Evolutionary conservation across 1,284 basidiomycete genomes (phyloP).

Genomic region (Phellopilus nigrolimitatus): DNA sequence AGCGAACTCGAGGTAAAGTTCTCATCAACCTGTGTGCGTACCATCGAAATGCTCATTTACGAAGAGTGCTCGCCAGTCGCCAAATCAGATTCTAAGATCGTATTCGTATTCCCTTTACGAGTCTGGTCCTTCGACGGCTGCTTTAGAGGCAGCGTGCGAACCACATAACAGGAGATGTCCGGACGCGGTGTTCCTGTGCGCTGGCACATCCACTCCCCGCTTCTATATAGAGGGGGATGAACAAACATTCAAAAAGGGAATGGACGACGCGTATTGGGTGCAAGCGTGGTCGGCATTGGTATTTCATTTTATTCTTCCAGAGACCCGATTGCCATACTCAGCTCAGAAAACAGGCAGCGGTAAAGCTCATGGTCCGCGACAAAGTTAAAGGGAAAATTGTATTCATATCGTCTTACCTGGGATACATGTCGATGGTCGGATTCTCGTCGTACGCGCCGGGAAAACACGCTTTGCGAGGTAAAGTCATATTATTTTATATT

Average conservation of each 20-base stretch:
- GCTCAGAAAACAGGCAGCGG: constrained; percentile 47
- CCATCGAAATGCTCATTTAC: constrained; percentile 29
- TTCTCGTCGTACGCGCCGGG: constrained; percentile 85
- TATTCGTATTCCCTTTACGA: constrained; percentile 52
- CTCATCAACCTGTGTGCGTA: constrained; percentile 29
- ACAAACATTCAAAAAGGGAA: constrained; percentile 52
- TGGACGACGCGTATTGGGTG: constrained; percentile 64
- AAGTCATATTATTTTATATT: too few relatives aligned
- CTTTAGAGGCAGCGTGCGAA: constrained; percentile 36
- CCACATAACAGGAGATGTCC: constrained; percentile 39
- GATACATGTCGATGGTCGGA: constrained; percentile 78
- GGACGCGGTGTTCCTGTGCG: constrained; percentile 75
- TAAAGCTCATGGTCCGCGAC: constrained; percentile 64
- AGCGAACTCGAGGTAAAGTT: constrained; percentile 54
- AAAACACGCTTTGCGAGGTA: constrained; percentile 90
- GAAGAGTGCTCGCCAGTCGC: constrained; percentile 48
- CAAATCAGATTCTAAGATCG: constrained; percentile 43
- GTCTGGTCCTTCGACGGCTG: constrained; percentile 54
- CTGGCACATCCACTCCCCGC: constrained; percentile 63
- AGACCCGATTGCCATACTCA: not conserved
- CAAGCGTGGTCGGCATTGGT: constrained; percentile 80
- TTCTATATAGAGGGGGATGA: constrained; percentile 70
- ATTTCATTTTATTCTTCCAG: constrained; percentile 25
- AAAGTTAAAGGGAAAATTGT: constrained; percentile 67
- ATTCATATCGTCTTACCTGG: constrained; percentile 79